Evolutionary conservation across 768 basidiomycete species (phyloP).

Genomic region (Podaxis rugospora): DNA sequence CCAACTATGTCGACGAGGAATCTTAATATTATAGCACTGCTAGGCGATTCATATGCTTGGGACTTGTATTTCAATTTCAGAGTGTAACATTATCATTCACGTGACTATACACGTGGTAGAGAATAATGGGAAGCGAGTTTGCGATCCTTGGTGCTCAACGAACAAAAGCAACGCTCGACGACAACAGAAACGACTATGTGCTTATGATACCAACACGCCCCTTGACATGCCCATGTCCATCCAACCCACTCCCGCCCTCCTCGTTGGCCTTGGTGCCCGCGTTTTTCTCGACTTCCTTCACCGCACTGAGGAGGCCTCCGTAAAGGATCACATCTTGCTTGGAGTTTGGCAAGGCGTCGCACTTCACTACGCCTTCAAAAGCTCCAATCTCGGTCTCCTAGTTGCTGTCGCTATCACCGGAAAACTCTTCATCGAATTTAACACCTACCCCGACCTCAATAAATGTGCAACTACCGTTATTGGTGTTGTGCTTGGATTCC

Average conservation of each 20-base stretch:
- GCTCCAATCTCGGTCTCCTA: conserved; percentile 47
- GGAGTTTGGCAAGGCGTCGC: conserved; percentile 77
- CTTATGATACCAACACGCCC: conserved; percentile 17
- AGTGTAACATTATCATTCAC: not conserved
- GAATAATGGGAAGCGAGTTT: not conserved
- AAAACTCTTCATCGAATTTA: conserved; percentile 65
- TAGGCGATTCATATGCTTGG: conserved; percentile 4
- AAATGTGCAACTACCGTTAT: conserved; percentile 58
- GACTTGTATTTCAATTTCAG: not conserved
- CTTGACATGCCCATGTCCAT: conserved; percentile 37
- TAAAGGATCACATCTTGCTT: conserved; percentile 59
- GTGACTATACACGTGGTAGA: conserved; percentile 7
- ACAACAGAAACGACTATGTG: conserved; percentile 7
- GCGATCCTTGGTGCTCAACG: not conserved
- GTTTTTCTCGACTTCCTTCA: conserved; percentile 59
- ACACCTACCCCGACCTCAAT: conserved; percentile 45
- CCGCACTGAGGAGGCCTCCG: conserved; percentile 38
- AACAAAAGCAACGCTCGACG: not conserved
- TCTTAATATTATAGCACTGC: conserved; percentile 13
- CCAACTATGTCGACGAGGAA: conserved; percentile 75
- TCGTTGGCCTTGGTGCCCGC: conserved; percentile 72
- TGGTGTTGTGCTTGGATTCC: conserved; percentile 64
- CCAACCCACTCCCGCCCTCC: conserved; percentile 59
- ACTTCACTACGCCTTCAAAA: conserved; percentile 61
- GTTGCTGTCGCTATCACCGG: conserved; percentile 54